Percentiles rank a stretch among this genome's conserved stretches.
Conservation (phyloP, 148 eudicot species). For the Camellia lanceoleosa region DNA sequence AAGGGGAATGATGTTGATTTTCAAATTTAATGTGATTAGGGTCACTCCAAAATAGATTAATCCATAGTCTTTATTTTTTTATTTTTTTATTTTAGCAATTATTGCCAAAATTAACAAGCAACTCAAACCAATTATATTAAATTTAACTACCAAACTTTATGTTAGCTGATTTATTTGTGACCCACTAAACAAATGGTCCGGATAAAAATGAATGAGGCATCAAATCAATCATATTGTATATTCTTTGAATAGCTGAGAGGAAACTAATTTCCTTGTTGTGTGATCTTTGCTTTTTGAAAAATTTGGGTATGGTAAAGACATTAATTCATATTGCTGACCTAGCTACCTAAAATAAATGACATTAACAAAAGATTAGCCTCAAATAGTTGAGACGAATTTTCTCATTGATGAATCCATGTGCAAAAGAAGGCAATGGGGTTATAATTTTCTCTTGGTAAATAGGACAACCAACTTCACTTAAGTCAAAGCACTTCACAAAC, state of each 20-base stretch:
- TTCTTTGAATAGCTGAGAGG: background rate
- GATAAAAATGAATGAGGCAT: background rate
- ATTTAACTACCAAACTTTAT: constrained; percentile 8
- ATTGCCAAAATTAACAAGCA: background rate
- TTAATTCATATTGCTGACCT: background rate
- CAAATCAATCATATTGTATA: constrained; percentile 16
- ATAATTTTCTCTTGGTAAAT: background rate
- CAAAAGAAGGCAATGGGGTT: background rate
- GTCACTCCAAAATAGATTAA: too few species aligned
- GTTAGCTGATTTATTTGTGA: background rate
- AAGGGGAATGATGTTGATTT: too few species aligned
- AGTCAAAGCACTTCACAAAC: constrained; percentile 28
- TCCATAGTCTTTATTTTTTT: too few species aligned
- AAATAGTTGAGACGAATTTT: background rate
- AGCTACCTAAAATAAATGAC: background rate
- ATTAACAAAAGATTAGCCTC: constrained; percentile 4
- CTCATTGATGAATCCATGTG: background rate
- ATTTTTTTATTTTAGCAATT: too few species aligned
- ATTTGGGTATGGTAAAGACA: background rate
- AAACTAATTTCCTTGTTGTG: background rate
- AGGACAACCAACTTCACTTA: constrained; percentile 16
- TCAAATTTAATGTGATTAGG: too few species aligned
- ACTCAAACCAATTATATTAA: background rate
- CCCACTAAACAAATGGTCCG: constrained; percentile 21
- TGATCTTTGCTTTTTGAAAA: constrained; percentile 11